These are phyloP conservation scores for Pseudozyma flocculosa DNA, from an alignment of 1,284 basidiomycete species.

Conservation along the genomic window DNA sequence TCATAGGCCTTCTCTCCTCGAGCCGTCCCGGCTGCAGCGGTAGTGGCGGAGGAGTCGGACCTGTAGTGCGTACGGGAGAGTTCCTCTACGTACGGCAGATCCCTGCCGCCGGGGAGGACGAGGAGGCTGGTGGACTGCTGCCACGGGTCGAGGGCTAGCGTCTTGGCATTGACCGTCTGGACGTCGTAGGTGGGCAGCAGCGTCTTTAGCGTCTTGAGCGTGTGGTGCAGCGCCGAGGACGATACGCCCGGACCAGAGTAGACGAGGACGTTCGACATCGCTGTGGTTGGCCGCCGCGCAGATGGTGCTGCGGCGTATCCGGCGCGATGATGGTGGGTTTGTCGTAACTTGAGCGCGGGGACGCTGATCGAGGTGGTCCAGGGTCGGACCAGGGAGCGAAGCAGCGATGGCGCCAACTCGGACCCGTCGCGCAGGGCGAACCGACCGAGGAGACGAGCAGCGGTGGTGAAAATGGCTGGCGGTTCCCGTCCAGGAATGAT, in stretches of 20 bases:
- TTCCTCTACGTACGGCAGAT: conserved; percentile 44
- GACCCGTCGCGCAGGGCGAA: too few relatives aligned
- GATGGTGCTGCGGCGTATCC: too few relatives aligned
- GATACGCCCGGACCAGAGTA: conserved; percentile 51
- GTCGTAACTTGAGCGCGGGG: too few relatives aligned
- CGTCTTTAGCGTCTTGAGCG: conserved; percentile 32
- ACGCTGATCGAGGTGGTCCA: too few relatives aligned
- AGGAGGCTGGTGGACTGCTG: conserved; percentile 34
- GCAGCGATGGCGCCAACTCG: too few relatives aligned
- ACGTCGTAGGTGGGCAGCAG: conserved; percentile 48
- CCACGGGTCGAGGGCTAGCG: conserved; percentile 48
- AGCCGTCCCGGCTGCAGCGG: background rate
- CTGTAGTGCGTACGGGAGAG: conserved; percentile 16
- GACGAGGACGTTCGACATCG: conserved; percentile 51
- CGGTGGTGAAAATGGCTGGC: too few relatives aligned
- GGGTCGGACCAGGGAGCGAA: too few relatives aligned
- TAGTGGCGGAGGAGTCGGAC: background rate
- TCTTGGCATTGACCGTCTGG: conserved; percentile 31
- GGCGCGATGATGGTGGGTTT: too few relatives aligned
- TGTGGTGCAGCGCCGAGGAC: conserved; percentile 46
- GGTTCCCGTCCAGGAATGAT: too few relatives aligned
- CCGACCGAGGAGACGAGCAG: too few relatives aligned
- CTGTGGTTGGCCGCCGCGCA: too few relatives aligned
- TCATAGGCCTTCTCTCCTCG: conserved; percentile 12
- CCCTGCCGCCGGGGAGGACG: conserved; percentile 47